Evolutionary conservation across 164 flowering plant species (phyloP).

Genomic region (Piper longum): DNA sequence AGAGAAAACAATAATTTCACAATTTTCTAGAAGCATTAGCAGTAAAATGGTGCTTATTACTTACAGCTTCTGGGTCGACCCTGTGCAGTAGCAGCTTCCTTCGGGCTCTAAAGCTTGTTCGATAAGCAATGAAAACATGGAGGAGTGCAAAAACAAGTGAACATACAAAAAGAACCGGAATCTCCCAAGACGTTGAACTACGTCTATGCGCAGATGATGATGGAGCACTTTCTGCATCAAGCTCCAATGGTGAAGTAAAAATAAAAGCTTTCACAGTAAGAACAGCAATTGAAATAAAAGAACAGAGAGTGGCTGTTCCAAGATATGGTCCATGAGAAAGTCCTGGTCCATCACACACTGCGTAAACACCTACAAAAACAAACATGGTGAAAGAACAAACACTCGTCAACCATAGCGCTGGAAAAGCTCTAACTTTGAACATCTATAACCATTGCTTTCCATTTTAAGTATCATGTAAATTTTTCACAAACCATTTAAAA

Average conservation of each 20-base stretch:
- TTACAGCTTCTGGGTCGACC: constrained; percentile 89
- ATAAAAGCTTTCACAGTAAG: constrained; percentile 80
- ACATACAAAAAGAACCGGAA: constrained; percentile 88
- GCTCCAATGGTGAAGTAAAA: constrained; percentile 46
- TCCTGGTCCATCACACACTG: constrained; percentile 69
- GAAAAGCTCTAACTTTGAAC: background rate
- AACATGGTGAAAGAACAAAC: background rate
- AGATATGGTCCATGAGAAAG: constrained; percentile 88
- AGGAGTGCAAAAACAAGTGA: constrained; percentile 93
- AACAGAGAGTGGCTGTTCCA: constrained; percentile 70
- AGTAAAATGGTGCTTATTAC: constrained; percentile 7
- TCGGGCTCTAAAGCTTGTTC: constrained; percentile 82
- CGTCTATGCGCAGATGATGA: constrained; percentile 51
- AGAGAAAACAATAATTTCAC: background rate
- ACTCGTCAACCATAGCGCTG: background rate
- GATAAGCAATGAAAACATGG: constrained; percentile 80
- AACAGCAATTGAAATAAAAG: constrained; percentile 48
- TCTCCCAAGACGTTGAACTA: constrained; percentile 92
- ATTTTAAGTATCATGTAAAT: no score
- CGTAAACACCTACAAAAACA: constrained; percentile 56
- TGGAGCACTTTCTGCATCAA: constrained; percentile 51
- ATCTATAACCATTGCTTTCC: background rate
- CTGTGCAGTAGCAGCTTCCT: constrained; percentile 74
- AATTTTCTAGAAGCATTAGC: background rate
- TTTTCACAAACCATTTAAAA: no score